A percentile compares a stretch with the other conserved stretches of the same genome.
Evolutionary conservation across 2,329 filamentous ascomycete genomes (phyloP).

Genomic region (Sporothrix euskadiensis): DNA sequence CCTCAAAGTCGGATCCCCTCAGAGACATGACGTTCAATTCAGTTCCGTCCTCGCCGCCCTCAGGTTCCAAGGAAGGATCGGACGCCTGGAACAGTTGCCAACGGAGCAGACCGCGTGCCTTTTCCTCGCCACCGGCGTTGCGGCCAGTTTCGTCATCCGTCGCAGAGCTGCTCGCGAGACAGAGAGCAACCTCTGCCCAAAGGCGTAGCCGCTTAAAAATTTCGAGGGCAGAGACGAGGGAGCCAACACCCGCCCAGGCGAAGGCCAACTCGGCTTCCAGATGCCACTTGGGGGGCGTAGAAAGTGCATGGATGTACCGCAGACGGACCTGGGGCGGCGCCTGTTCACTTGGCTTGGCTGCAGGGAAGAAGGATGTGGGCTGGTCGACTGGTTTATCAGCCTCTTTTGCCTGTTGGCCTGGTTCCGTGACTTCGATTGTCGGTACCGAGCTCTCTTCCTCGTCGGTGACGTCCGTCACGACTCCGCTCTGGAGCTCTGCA

Average conservation of each 20-base stretch:
- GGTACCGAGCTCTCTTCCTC: conserved; percentile 42
- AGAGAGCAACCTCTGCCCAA: conserved; percentile 93
- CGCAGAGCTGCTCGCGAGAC: conserved; percentile 65
- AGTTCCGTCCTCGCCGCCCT: conserved; percentile 51
- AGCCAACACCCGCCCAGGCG: conserved; percentile 88
- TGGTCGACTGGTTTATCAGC: conserved; percentile 52
- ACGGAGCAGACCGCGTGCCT: conserved; percentile 74
- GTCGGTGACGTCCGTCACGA: neutral
- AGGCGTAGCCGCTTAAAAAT: conserved; percentile 92
- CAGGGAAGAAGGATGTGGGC: conserved; percentile 78
- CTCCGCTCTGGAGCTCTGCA: conserved; percentile 23
- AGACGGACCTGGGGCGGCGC: conserved; percentile 76
- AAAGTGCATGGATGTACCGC: conserved; percentile 79
- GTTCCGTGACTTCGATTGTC: conserved; percentile 48
- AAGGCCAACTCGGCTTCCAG: conserved; percentile 90
- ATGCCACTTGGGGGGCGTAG: conserved; percentile 86
- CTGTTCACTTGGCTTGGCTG: conserved; percentile 71
- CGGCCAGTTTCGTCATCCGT: conserved; percentile 60
- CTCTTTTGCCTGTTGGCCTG: conserved; percentile 36
- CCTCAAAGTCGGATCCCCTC: conserved; percentile 55
- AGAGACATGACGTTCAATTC: conserved; percentile 59
- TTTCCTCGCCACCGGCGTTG: conserved; percentile 67
- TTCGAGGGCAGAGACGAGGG: conserved; percentile 83
- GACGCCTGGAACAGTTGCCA: conserved; percentile 75
- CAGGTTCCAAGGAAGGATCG: conserved; percentile 35